Evolutionary conservation across 1,139 yeast species (phyloP), one percentile per base, ranked within the genome.

Genomic region (Blastobotrys proliferans): DNA sequence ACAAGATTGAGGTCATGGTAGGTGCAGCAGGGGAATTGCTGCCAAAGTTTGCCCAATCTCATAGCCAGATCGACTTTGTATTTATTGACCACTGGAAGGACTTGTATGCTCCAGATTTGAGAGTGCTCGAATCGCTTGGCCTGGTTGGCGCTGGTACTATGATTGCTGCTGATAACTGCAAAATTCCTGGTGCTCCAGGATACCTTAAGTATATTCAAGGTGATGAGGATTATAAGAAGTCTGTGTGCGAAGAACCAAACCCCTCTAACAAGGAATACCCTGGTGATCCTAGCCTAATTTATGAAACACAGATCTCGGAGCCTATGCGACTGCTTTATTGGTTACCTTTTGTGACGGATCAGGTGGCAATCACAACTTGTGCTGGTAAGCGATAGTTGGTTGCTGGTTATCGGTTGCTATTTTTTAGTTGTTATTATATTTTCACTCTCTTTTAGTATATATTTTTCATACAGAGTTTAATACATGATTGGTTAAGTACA

Each of bases 41-140:
- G 24, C 33, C 47, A 10, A 28, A 48, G 31, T 32, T 48, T 38
- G 43, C 50, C 22, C 38, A 45, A 37, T 17, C n/a, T 3, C 24
- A 22, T 22, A 37, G 42, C 11, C 38, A 38, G 27, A 45, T 52
- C 34, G 53, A 49, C 14, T 38, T 46, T 24, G 40, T 44, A 3
- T 51, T 52, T 22, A 40, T 52, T 29, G 54, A 52, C 32, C 53
- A 52, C 24, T 50, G 49, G 40, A 52, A 51, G 38, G 41, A 40
- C 22, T 40, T 45, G 31, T 50, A 52, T 40, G 45, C 45, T 3
- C 44, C 46, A 2, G 46, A 43, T 36, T 22, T 43, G 22, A 21
- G 43, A 9, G 33, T 35, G 9, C 18, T 38, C 26, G 44, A 44
- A 38, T 13, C 46, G 40, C 32, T 46, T 40, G 38, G 48, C 42